phyloP scores from a whole-genome alignment of 495 filamentous ascomycete species.

The Talaromyces borbonicus region DNA sequence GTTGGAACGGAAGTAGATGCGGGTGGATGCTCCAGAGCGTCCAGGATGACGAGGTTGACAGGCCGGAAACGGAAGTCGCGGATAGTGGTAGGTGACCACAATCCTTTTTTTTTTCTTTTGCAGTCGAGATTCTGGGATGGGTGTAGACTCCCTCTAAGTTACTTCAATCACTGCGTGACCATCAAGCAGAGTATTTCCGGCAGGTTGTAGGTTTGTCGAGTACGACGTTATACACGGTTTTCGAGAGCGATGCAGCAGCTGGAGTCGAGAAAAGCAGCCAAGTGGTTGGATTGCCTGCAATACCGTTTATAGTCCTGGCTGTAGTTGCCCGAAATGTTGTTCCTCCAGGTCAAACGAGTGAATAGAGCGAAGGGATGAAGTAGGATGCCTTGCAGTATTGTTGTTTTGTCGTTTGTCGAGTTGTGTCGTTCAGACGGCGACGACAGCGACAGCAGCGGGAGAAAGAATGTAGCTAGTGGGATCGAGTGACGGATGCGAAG shows the following conservation, averaged over 20 bases:
- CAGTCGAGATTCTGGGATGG: constrained; percentile 1
- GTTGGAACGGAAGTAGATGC: too few relatives aligned
- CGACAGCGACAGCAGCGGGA: not conserved
- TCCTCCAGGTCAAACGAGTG: not conserved
- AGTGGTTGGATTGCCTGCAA: too few relatives aligned
- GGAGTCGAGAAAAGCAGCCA: too few relatives aligned
- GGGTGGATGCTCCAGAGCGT: constrained; percentile 1
- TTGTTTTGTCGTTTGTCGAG: not conserved
- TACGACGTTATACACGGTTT: constrained; percentile 3
- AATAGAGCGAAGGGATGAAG: too few relatives aligned
- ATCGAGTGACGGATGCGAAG: not conserved
- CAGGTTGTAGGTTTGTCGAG: not conserved
- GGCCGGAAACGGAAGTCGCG: constrained; percentile 2
- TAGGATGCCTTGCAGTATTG: not conserved
- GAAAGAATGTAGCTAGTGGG: constrained; percentile 5
- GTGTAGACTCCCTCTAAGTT: not conserved
- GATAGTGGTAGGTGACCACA: not conserved
- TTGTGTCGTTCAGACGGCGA: too few relatives aligned
- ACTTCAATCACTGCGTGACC: not conserved
- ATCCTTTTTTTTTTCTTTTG: not conserved
- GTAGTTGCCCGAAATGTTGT: too few relatives aligned
- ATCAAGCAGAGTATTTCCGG: constrained; percentile 1
- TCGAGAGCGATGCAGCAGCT: too few relatives aligned
- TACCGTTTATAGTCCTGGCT: too few relatives aligned
- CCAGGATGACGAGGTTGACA: not conserved